phyloP scores from a whole-genome alignment of 1,284 basidiomycete species.

The Cutaneotrichosporon cutaneum region DNA sequence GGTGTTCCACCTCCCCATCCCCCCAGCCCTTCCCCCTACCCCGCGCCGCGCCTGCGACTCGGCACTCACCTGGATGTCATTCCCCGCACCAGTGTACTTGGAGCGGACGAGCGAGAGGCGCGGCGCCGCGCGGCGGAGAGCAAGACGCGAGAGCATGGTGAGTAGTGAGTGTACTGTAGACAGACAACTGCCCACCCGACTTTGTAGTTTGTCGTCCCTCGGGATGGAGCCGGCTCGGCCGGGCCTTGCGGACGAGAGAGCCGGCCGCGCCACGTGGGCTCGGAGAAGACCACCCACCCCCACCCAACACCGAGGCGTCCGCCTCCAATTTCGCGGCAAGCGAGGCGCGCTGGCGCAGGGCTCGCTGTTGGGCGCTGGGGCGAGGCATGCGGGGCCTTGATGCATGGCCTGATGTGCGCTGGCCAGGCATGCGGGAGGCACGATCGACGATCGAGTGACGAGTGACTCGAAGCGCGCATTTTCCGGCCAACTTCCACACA shows the following conservation, averaged over 20 bases:
- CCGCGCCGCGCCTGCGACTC: background rate
- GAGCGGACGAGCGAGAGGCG: slow-evolving; percentile 7
- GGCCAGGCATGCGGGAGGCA: too few relatives aligned
- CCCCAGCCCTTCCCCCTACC: background rate
- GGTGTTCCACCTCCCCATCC: background rate
- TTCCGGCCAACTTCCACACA: background rate
- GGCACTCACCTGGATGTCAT: slow-evolving; percentile 6
- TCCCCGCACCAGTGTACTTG: slow-evolving; percentile 20
- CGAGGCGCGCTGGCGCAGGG: too few relatives aligned
- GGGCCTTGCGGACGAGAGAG: slow-evolving; percentile 8
- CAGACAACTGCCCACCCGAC: background rate
- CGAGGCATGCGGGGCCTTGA: too few relatives aligned
- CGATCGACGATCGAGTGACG: background rate
- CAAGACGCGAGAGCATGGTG: slow-evolving; percentile 13
- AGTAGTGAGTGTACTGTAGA: background rate
- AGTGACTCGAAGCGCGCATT: background rate
- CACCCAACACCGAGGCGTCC: background rate
- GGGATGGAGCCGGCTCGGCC: background rate
- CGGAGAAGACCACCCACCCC: background rate
- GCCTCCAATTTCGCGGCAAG: too few relatives aligned
- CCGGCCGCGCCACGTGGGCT: slow-evolving; percentile 2
- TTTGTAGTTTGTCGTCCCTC: background rate
- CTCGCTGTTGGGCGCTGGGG: too few relatives aligned
- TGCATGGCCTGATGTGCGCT: too few relatives aligned
- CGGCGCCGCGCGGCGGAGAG: slow-evolving; percentile 9